A percentile compares a stretch with the other conserved stretches of the same genome.
phyloP scores from a whole-genome alignment of 139 green algal genomes.

The Penium margaritaceum region DNA sequence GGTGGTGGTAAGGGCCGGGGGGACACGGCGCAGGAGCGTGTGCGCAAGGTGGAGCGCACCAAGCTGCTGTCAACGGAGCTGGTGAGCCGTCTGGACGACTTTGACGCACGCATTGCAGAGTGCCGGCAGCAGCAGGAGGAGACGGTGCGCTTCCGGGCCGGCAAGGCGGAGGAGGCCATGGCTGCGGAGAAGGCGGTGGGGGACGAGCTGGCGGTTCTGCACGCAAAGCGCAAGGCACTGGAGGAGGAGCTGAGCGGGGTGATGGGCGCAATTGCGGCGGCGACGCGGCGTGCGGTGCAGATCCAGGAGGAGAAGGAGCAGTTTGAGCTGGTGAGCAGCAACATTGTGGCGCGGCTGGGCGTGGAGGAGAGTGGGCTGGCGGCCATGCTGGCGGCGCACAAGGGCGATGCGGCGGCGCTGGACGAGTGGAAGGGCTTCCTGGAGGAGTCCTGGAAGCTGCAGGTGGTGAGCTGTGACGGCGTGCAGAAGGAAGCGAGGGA shows the following conservation, averaged over 20 bases:
- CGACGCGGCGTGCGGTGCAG: constrained; percentile 28
- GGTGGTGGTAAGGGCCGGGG: too few relatives aligned
- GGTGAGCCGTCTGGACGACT: neutral
- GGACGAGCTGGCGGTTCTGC: constrained; percentile 22
- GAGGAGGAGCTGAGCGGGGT: constrained; percentile 38
- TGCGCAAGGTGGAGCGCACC: constrained; percentile 6
- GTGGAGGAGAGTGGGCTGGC: neutral
- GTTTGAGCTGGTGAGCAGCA: constrained; percentile 19
- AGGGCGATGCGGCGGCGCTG: neutral
- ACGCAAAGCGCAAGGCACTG: constrained; percentile 15
- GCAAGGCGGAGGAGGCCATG: constrained; percentile 32
- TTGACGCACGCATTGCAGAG: constrained; percentile 27
- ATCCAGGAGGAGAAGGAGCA: constrained; percentile 30
- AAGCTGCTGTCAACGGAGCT: constrained; percentile 20
- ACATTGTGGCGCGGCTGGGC: neutral
- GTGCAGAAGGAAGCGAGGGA: too few relatives aligned
- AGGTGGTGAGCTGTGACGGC: too few relatives aligned
- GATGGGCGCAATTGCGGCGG: constrained; percentile 20
- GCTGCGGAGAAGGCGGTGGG: constrained; percentile 39
- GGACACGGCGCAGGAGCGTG: too few relatives aligned
- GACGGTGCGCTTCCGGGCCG: constrained; percentile 27
- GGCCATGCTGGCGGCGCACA: neutral
- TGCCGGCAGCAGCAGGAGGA: constrained; percentile 41
- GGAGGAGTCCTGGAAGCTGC: neutral
- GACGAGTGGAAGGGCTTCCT: neutral